Evolutionary conservation across 208 protist genomes (phyloP).

Genomic region (Leishmania turanica): DNA sequence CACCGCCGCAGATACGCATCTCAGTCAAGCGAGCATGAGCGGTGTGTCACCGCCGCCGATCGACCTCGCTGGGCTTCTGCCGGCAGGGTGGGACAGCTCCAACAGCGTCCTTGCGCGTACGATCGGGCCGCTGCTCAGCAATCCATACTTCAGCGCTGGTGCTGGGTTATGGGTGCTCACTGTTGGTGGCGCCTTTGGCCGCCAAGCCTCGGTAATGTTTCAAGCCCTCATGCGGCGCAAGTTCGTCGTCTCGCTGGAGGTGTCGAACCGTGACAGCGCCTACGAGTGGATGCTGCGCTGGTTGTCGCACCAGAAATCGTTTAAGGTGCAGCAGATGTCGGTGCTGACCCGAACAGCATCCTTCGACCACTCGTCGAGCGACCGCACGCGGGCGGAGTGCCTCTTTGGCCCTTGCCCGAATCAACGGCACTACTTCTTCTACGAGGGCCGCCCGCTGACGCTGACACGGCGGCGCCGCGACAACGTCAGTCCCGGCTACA

Average conservation of each 20-base stretch:
- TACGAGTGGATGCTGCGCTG: slow-evolving; percentile 90
- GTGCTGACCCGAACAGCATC: slow-evolving; percentile 61
- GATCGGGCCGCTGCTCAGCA: slow-evolving; percentile 52
- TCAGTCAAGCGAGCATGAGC: not conserved
- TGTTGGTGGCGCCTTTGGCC: slow-evolving; percentile 59
- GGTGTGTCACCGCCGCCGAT: slow-evolving; percentile 21
- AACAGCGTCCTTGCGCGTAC: slow-evolving; percentile 49
- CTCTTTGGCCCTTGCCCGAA: slow-evolving; percentile 78
- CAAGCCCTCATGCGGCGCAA: slow-evolving; percentile 52
- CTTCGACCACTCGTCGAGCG: slow-evolving; percentile 67
- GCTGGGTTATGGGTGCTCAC: slow-evolving; percentile 86
- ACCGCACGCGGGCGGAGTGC: slow-evolving; percentile 56
- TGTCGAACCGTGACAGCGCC: slow-evolving; percentile 75
- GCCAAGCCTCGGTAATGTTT: slow-evolving; percentile 41
- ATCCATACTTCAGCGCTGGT: slow-evolving; percentile 90
- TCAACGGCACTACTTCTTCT: slow-evolving; percentile 85
- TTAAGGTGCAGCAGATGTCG: slow-evolving; percentile 81
- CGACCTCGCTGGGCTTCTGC: slow-evolving; percentile 63
- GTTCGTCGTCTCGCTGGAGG: slow-evolving; percentile 87
- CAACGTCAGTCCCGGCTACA: slow-evolving; percentile 59
- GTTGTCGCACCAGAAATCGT: slow-evolving; percentile 63
- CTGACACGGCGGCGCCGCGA: slow-evolving; percentile 70
- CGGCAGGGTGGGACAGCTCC: slow-evolving; percentile 53
- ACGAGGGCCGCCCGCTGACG: slow-evolving; percentile 68
- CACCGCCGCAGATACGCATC: not conserved